Conservation (phyloP, 2,329 filamentous ascomycete species). For the Fusarium sp. region DNA sequence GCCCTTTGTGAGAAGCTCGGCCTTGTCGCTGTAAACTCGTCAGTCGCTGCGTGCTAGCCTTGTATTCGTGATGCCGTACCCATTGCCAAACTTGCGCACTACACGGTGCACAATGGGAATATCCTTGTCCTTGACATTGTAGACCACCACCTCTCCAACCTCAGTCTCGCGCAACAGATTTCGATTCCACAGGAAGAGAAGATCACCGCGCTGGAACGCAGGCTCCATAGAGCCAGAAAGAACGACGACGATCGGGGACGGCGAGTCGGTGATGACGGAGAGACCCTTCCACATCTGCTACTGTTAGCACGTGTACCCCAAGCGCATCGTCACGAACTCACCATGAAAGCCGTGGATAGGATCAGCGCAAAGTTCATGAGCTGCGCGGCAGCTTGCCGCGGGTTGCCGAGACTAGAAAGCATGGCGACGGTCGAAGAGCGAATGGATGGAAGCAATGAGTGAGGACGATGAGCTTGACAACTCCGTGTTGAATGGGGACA, state of each 20-base stretch:
- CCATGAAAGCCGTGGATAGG: slow-evolving; percentile 92
- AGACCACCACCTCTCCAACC: slow-evolving; percentile 71
- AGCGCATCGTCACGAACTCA: slow-evolving; percentile 51
- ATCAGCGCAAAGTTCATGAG: slow-evolving; percentile 92
- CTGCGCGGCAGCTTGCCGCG: slow-evolving; percentile 84
- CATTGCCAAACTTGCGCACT: slow-evolving; percentile 77
- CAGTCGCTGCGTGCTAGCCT: not conserved
- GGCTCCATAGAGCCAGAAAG: slow-evolving; percentile 88
- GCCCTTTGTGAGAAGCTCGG: slow-evolving; percentile 92
- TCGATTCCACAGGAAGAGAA: slow-evolving; percentile 83
- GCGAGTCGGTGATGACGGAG: slow-evolving; percentile 80
- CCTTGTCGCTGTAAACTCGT: slow-evolving; percentile 57
- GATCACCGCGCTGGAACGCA: slow-evolving; percentile 82
- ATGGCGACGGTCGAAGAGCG: slow-evolving; percentile 56
- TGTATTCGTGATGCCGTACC: slow-evolving; percentile 54
- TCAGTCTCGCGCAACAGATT: slow-evolving; percentile 67
- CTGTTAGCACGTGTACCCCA: slow-evolving; percentile 11
- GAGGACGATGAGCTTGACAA: slow-evolving; percentile 25
- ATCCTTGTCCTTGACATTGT: slow-evolving; percentile 90
- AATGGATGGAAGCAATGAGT: not conserved
- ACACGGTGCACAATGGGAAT: slow-evolving; percentile 98
- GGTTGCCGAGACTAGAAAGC: slow-evolving; percentile 78
- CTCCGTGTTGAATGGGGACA: slow-evolving; percentile 36
- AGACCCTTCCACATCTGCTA: slow-evolving; percentile 86
- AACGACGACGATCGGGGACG: slow-evolving; percentile 85